Evolutionary conservation across 306 rosid genomes (phyloP).

Genomic region (Trichosanthes cucumerina): DNA sequence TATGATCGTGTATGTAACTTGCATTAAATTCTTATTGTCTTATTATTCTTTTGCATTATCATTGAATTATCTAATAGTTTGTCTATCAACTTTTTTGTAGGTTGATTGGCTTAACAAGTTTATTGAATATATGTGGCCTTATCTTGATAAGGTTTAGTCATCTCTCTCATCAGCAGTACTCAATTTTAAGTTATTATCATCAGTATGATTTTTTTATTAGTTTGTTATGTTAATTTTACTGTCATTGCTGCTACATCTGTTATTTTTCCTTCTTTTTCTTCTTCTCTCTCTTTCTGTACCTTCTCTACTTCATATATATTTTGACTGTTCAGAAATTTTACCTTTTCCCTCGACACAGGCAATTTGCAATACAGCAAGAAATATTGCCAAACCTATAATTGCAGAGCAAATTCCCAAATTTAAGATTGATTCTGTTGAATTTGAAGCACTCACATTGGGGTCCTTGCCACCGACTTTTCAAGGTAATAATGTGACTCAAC

Average conservation of each 20-base stretch:
- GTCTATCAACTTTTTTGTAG: constrained; percentile 22
- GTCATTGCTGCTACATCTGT: background rate
- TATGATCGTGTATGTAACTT: constrained; percentile 59
- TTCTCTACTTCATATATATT: background rate
- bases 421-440: constrained; percentile 67
- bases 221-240: background rate
- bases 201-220: background rate
- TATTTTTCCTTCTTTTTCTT: background rate
- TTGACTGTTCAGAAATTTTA: background rate
- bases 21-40: background rate
- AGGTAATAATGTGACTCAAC: constrained; percentile 31
- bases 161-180: background rate
- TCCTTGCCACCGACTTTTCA: constrained; percentile 84
- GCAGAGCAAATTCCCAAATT: constrained; percentile 72
- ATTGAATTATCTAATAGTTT: background rate
- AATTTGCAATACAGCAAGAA: constrained; percentile 63
- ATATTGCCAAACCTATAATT: constrained; percentile 72
- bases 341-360: constrained; percentile 30
- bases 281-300: background rate
- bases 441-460: constrained; percentile 69
- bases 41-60: background rate
- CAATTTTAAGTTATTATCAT: background rate
- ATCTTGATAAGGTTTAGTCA: constrained; percentile 64
- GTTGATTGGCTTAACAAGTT: constrained; percentile 85
- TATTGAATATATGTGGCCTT: constrained; percentile 84